Conservation (phyloP, 768 basidiomycete species). For the Amanita fuliginea region DNA sequence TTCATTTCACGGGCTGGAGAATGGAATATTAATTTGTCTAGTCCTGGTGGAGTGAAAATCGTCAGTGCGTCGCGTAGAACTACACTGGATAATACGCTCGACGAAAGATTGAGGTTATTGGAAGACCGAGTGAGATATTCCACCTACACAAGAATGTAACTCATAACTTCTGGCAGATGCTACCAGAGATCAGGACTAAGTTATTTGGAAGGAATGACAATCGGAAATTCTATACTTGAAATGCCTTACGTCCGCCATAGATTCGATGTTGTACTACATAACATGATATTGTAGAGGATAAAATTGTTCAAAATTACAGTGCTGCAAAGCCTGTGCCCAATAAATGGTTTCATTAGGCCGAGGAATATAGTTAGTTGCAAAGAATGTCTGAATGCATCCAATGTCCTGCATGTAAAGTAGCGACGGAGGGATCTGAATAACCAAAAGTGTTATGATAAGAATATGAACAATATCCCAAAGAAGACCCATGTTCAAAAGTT, state of each 20-base stretch:
- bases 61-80: conserved; percentile 65
- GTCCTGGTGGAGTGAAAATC: conserved; percentile 81
- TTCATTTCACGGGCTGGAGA: not conserved
- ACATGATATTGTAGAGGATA: not conserved
- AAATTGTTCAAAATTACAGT: not conserved
- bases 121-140: conserved; percentile 66
- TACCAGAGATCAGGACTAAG: conserved; percentile 86
- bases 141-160: not conserved
- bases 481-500: not conserved
- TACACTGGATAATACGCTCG: conserved; percentile 88
- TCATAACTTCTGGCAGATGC: conserved; percentile 50
- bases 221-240: conserved; percentile 81
- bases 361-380: not conserved
- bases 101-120: conserved; percentile 78
- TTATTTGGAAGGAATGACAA: conserved; percentile 88
- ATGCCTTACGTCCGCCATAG: too few species aligned
- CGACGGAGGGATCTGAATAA: not conserved
- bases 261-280: too few species aligned
- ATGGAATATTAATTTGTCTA: conserved; percentile 15
- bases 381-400: not conserved
- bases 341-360: not conserved
- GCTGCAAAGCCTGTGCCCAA: not conserved
- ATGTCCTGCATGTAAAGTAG: conserved; percentile 4
- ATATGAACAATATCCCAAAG: conserved; percentile 1
- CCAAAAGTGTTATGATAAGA: conserved; percentile 5